A percentile compares a stretch with the other conserved stretches of the same genome.
These are phyloP conservation scores for Microbotryum scabiosae DNA, from an alignment of 1,284 basidiomycete genomes.

Conservation along the genomic window DNA sequence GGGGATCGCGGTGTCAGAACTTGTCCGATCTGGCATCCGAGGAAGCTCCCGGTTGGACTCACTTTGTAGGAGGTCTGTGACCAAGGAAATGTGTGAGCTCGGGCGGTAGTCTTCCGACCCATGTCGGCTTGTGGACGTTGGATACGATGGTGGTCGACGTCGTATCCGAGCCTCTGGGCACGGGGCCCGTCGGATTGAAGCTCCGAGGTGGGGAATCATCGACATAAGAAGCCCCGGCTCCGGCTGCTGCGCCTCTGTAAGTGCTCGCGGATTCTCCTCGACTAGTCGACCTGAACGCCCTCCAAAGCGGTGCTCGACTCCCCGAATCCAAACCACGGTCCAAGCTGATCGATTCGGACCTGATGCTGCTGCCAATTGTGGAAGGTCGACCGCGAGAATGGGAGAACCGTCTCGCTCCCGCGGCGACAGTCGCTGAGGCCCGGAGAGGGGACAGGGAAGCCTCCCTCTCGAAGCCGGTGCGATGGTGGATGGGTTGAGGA, in stretches of 20 bases:
- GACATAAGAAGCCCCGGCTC: too few species aligned
- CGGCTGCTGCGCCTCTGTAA: neutral
- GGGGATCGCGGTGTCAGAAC: neutral
- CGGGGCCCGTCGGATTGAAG: too few species aligned
- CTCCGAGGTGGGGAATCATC: too few species aligned
- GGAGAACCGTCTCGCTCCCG: neutral
- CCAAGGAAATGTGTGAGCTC: constrained; percentile 8
- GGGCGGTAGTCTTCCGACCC: neutral
- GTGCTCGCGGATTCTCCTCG: neutral
- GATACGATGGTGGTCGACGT: too few species aligned
- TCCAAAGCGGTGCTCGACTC: constrained; percentile 11
- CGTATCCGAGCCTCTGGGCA: too few species aligned
- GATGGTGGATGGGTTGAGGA: too few species aligned
- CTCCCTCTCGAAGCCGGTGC: too few species aligned
- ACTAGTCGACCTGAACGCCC: neutral
- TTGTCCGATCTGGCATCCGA: too few species aligned
- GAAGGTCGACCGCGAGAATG: constrained; percentile 4
- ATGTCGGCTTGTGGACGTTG: neutral
- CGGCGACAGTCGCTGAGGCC: neutral
- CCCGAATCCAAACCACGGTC: neutral
- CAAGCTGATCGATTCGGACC: neutral
- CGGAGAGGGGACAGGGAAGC: too few species aligned
- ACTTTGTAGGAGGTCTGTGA: neutral
- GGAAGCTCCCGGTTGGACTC: too few species aligned
- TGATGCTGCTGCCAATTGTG: neutral